Evolutionary conservation across 1,284 basidiomycete species (phyloP), one percentile per base, ranked within the genome.

Genomic region (Ustilago tritici): DNA sequence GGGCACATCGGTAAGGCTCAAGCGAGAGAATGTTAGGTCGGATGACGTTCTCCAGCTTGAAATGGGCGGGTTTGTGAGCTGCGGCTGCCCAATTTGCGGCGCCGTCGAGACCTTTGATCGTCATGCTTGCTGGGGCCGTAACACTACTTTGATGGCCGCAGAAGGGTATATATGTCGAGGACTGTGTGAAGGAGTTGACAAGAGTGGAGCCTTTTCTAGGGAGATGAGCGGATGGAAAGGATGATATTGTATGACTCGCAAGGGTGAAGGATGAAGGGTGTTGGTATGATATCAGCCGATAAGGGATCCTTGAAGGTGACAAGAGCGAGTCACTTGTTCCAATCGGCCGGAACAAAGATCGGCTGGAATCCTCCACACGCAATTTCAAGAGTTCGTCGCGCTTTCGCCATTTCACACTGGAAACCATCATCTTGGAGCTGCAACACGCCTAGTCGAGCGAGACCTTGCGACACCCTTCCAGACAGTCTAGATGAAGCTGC

Each of bases 21-120:
- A 99, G 89, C 2, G 93, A 88, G 62, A 98, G 92, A 82, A 99
- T 98, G 86, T 99, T 99, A 17, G 93, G 93, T 34, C 96, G 90
- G 80, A 98, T 93, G 65, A 94, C 76, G 47, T 73, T 52, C 23
- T 83, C 79, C 35, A 87, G 74, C 10, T 53, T 50, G 69, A 87
- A 87, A 76, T 87, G 87, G 28, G 79, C 56, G 1, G 87, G 87
- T 65, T 86, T 87, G 65, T 82, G 77, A 47, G 78, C 70, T 9
- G 61, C 63, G 6, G 71, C 75, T 32, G 70, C 61, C 34, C 65
- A 41, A 41, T 65, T 47, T 52, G 69, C 69, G 15, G 59, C 32
- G 28, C 58, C 54, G 56, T 78, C 50, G 46, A 78, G 76, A n/a
- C 72, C 72, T 53, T 78, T 75, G 76, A 78, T 78, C 9, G 76